phyloP scores from a whole-genome alignment of 805 yeast genomes.

The Tetrapisispora fleetii region DNA sequence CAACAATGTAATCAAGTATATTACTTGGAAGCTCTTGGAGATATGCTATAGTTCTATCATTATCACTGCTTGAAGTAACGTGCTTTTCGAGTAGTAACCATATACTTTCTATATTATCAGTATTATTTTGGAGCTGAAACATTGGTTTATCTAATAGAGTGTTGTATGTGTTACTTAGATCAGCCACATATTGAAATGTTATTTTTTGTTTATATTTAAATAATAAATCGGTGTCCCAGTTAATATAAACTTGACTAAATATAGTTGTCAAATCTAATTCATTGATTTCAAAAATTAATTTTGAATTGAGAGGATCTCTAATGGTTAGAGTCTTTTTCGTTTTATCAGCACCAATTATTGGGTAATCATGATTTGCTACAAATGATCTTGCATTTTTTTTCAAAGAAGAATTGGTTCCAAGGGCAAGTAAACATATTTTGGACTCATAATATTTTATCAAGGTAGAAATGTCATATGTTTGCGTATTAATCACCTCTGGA shows the following conservation, averaged over 20 bases:
- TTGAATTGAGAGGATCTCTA: slow-evolving; percentile 35
- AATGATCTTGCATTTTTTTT: slow-evolving; percentile 30
- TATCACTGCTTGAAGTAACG: slow-evolving; percentile 18
- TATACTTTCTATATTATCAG: slow-evolving; percentile 24
- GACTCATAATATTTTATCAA: slow-evolving; percentile 16
- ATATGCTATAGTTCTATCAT: slow-evolving; percentile 7
- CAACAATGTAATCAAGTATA: slow-evolving; percentile 6
- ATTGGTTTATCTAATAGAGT: slow-evolving; percentile 34
- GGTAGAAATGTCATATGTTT: slow-evolving; percentile 25
- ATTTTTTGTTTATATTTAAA: slow-evolving; percentile 16
- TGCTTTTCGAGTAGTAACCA: slow-evolving; percentile 46
- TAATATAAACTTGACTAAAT: slow-evolving; percentile 49
- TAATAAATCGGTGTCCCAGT: slow-evolving; percentile 44
- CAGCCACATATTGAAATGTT: slow-evolving; percentile 27
- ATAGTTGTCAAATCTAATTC: slow-evolving; percentile 24
- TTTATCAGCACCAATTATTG: slow-evolving; percentile 36
- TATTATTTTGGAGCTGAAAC: slow-evolving; percentile 31
- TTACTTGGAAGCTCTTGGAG: slow-evolving; percentile 13
- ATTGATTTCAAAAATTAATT: slow-evolving; percentile 3
- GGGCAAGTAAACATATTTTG: slow-evolving; percentile 38
- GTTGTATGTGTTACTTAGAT: slow-evolving; percentile 9
- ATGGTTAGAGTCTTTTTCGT: slow-evolving; percentile 20
- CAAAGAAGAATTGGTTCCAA: slow-evolving; percentile 51
- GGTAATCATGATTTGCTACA: slow-evolving; percentile 61
- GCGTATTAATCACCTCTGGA: slow-evolving; percentile 45